Evolutionary conservation across 2,329 filamentous ascomycete genomes (phyloP).

Genomic region (Cladosporium oxysporum): DNA sequence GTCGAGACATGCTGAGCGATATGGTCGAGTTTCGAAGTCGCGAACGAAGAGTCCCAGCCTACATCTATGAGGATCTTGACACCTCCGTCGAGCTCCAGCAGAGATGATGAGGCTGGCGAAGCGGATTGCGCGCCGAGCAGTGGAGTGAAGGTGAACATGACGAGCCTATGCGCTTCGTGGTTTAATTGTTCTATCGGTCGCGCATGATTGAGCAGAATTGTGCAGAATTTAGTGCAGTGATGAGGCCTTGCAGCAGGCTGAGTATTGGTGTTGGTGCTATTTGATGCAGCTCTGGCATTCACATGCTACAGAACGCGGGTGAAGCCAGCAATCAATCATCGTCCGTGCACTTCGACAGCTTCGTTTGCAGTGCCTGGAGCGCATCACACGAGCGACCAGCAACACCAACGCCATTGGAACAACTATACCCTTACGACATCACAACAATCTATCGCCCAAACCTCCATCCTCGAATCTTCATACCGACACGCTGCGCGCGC

Average conservation of each 20-base stretch:
- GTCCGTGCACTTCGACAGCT: constrained; percentile 1
- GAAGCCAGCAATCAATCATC: not conserved
- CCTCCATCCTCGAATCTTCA: not conserved
- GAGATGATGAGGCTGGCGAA: constrained; percentile 87
- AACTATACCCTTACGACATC: not conserved
- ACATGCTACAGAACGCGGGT: constrained; percentile 14
- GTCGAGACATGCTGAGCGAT: constrained; percentile 92
- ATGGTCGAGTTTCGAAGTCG: constrained; percentile 76
- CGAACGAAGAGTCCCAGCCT: constrained; percentile 93
- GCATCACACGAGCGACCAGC: not conserved
- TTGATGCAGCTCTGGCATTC: not conserved
- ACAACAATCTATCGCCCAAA: not conserved
- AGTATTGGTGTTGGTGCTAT: not conserved
- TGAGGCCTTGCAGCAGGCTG: not conserved
- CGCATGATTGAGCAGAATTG: constrained; percentile 8
- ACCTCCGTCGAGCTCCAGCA: constrained; percentile 93
- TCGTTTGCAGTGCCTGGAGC: constrained; percentile 13
- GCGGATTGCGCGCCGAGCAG: constrained; percentile 87
- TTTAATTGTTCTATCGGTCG: not conserved
- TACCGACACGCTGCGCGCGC: not conserved
- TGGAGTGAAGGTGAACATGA: constrained; percentile 95
- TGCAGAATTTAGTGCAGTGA: not conserved
- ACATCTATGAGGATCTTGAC: constrained; percentile 94
- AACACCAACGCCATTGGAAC: not conserved
- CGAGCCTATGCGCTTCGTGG: constrained; percentile 29